Evolutionary conservation across 129 eudicot genomes (phyloP), one percentile per base, ranked within the genome.

Genomic region (Flaveria bidentis): DNA sequence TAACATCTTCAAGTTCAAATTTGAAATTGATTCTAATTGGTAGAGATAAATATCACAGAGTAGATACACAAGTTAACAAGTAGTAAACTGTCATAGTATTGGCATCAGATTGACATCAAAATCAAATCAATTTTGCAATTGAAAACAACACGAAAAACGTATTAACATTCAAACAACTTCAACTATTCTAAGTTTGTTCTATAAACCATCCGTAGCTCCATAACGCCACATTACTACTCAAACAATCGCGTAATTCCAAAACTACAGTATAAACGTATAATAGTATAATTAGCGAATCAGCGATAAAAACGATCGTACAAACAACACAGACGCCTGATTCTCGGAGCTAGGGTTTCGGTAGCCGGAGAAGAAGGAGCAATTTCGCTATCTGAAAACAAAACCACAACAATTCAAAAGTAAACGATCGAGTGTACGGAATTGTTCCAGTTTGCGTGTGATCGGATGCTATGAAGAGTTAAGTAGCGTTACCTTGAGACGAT

Each of bases 331-430:
- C 30, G 75, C 30, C 69, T 25, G 44, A 69, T 56, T 68, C 4
- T 6, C 41, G 16, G 55, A 77, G 45, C 33, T 77, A 68, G 81
- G 81, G 81, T 77, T 77, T 68, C n/a, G 75, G 49, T 41, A 33
- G 26, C 15, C 68, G 36, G 16, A 2, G 41, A 50, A 75, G 33
- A 62, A 61, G 18, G 36, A 53, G 76, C 52, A 50, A 55, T 55
- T 11, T 46, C 26, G 62, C 28, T 74, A 25, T 73, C 52, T 18
- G 62, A 39, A 73, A 18, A 55, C 33, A 36, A 72, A 72, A 46
- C 66, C 33, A 67, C 30, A 56, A 56, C 8, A 5, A 20, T 36
- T 56, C 36, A 39, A 57, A 17, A 73, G 66, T 13, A 56, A 56
- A 55, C 53, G 55, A 56, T 73, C 53, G 39, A 56, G 51, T 18